phyloP scores from a whole-genome alignment of 1,284 basidiomycete genomes.

The Trichosporon inkin region DNA sequence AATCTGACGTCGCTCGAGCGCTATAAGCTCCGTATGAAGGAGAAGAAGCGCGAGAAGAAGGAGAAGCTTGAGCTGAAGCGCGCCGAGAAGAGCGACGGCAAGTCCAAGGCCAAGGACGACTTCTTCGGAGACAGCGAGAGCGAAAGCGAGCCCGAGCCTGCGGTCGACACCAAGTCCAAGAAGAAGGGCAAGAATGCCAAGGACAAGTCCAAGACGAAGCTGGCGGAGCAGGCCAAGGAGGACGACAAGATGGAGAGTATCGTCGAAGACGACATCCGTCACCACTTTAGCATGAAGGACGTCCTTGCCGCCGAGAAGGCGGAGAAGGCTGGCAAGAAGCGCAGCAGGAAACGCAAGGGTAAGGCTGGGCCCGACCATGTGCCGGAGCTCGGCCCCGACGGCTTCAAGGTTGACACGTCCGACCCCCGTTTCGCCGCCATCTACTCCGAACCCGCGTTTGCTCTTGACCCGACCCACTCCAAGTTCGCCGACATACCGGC shows the following conservation, averaged over 20 bases:
- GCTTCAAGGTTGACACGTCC: conserved; percentile 75
- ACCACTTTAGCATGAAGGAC: conserved; percentile 83
- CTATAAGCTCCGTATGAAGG: conserved; percentile 80
- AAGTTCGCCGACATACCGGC: conserved; percentile 88
- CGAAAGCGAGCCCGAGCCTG: conserved; percentile 13
- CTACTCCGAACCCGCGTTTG: conserved; percentile 86
- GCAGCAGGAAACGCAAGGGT: conserved; percentile 53
- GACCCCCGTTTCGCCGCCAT: conserved; percentile 85
- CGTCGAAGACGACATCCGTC: conserved; percentile 20
- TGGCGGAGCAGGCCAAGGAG: conserved; percentile 8
- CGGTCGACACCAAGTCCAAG: conserved; percentile 3
- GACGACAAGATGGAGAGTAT: conserved; percentile 38
- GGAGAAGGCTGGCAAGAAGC: conserved; percentile 56
- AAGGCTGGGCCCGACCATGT: conserved; percentile 56
- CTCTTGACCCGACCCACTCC: conserved; percentile 93
- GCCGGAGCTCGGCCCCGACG: conserved; percentile 49
- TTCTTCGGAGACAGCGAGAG: conserved; percentile 64
- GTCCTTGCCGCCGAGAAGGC: conserved; percentile 79
- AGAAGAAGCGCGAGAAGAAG: conserved; percentile 70
- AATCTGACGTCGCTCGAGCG: conserved; percentile 73
- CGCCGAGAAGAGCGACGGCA: conserved; percentile 40
- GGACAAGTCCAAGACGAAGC: conserved; percentile 10
- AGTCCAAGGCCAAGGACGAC: conserved; percentile 55
- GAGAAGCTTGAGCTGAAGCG: conserved; percentile 52
- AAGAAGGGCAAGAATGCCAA: conserved; percentile 13